These are phyloP conservation scores for Rhododendron kiyosumense DNA, from an alignment of 148 eudicot genomes.

Conservation along the genomic window DNA sequence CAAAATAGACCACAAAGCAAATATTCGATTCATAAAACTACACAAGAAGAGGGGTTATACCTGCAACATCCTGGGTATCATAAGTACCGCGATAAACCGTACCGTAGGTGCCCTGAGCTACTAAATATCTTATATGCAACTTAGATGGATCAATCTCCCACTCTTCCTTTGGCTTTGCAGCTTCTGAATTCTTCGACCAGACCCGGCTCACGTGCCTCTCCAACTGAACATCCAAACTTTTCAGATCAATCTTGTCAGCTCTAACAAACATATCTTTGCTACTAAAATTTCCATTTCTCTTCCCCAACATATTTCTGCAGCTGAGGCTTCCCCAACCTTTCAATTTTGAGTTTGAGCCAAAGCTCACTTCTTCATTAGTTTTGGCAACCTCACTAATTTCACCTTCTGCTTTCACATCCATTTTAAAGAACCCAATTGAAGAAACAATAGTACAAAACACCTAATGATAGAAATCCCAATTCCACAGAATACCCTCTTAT, in stretches of 20 bases:
- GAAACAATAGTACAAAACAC: not conserved
- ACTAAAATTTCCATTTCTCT: constrained; percentile 28
- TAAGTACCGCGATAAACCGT: constrained; percentile 67
- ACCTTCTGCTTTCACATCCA: constrained; percentile 31
- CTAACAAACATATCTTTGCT: constrained; percentile 44
- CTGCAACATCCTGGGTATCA: constrained; percentile 88
- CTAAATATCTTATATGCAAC: constrained; percentile 53
- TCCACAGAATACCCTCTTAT: not conserved
- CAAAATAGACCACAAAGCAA: not conserved
- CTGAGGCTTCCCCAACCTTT: constrained; percentile 49
- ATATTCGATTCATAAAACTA: not conserved
- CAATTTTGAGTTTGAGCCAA: constrained; percentile 34
- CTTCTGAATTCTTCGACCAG: constrained; percentile 45
- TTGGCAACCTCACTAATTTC: constrained; percentile 25
- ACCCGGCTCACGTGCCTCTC: constrained; percentile 59
- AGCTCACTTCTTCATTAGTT: constrained; percentile 11
- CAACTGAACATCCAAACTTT: constrained; percentile 65
- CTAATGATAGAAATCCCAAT: not conserved
- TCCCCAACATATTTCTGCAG: constrained; percentile 21
- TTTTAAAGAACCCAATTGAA: constrained; percentile 7
- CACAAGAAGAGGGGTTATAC: constrained; percentile 23
- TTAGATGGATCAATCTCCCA: constrained; percentile 85
- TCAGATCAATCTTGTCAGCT: constrained; percentile 79
- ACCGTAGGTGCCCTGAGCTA: constrained; percentile 84
- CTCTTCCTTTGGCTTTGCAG: constrained; percentile 38